Conservation (phyloP, 805 yeast genomes). For the Hanseniaspora clermontiae region DNA sequence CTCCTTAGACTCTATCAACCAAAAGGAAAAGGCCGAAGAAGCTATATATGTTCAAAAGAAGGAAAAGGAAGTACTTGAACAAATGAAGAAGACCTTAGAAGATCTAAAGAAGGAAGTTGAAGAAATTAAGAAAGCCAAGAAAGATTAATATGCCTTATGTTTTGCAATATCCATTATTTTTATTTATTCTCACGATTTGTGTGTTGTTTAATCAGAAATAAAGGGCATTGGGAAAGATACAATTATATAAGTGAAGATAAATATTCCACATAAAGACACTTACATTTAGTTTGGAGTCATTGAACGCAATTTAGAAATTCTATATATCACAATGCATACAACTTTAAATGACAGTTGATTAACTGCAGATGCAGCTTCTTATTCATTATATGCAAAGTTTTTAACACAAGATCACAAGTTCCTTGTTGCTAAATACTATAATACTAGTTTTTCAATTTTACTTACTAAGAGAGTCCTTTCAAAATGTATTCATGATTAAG, state of each 20-base stretch:
- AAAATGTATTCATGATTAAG: too few relatives aligned
- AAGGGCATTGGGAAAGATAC: too few relatives aligned
- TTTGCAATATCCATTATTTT: neutral
- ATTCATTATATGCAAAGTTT: too few relatives aligned
- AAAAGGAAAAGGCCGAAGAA: slow-evolving; percentile 90
- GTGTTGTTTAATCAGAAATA: too few relatives aligned
- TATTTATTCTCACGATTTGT: too few relatives aligned
- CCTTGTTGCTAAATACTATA: too few relatives aligned
- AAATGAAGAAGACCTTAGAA: slow-evolving; percentile 65
- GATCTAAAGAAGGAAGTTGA: slow-evolving; percentile 39
- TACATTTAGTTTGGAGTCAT: neutral
- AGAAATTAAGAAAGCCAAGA: slow-evolving; percentile 8
- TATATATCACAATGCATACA: too few relatives aligned
- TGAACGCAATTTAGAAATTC: too few relatives aligned
- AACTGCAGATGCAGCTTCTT: too few relatives aligned
- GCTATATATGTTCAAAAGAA: slow-evolving; percentile 74
- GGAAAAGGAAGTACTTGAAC: slow-evolving; percentile 75
- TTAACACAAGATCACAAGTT: too few relatives aligned
- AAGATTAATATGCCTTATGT: neutral
- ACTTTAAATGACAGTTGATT: too few relatives aligned
- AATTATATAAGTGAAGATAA: neutral
- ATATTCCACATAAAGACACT: neutral
- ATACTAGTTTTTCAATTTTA: too few relatives aligned
- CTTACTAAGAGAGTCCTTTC: neutral
- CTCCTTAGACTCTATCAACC: slow-evolving; percentile 49